Conservation (phyloP, 1,284 basidiomycete genomes). For the Coniophora puteana region DNA sequence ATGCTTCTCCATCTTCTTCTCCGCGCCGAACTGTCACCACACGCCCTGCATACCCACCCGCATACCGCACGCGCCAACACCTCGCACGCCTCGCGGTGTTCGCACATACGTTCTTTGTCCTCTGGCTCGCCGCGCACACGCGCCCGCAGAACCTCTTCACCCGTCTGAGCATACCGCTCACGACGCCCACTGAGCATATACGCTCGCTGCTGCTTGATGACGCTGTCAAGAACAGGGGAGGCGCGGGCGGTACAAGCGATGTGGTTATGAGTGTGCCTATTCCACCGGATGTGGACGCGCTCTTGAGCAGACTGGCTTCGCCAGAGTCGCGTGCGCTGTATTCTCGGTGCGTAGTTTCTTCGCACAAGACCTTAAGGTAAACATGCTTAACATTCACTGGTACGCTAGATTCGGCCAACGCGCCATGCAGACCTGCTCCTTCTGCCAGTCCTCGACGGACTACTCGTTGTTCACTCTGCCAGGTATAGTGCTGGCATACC, state of each 20-base stretch:
- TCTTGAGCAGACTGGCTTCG: conserved; percentile 54
- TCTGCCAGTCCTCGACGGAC: conserved; percentile 56
- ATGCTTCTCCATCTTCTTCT: too few species aligned
- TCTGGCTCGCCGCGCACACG: conserved; percentile 44
- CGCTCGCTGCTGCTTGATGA: conserved; percentile 38
- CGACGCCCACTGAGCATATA: conserved; percentile 48
- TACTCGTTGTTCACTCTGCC: conserved; percentile 58
- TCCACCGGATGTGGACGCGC: conserved; percentile 42
- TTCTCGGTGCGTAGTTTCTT: conserved; percentile 42
- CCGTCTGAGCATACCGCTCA: conserved; percentile 49
- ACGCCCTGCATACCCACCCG: too few species aligned
- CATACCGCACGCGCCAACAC: conserved; percentile 29
- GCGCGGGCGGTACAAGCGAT: neutral
- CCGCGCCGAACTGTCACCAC: too few species aligned
- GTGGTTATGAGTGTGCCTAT: conserved; percentile 28
- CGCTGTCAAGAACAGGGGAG: conserved; percentile 15
- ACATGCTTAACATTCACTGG: conserved; percentile 7
- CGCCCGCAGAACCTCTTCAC: conserved; percentile 64
- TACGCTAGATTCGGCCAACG: conserved; percentile 61
- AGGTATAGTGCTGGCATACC: conserved; percentile 51
- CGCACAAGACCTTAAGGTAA: neutral
- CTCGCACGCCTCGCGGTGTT: too few species aligned
- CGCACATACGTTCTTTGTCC: conserved; percentile 52
- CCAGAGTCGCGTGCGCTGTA: conserved; percentile 58
- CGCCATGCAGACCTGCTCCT: conserved; percentile 54